A percentile compares a stretch with the other conserved stretches of the same genome.
Evolutionary conservation across 257 asterid genomes (phyloP).

Genomic region (Solanum chiquidenum): DNA sequence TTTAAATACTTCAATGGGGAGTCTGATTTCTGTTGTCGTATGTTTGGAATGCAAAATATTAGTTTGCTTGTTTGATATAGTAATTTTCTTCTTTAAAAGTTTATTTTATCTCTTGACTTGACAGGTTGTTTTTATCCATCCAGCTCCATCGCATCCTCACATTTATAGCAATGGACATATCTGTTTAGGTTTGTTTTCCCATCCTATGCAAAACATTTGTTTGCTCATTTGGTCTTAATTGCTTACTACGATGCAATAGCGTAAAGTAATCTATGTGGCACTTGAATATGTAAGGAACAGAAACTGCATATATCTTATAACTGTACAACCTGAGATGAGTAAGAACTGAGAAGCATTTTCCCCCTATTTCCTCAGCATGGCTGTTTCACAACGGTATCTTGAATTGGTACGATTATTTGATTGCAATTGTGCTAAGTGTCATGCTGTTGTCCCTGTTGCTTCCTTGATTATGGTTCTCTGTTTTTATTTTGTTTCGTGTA

Average conservation of each 20-base stretch:
- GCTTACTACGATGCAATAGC: neutral
- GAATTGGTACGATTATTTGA: neutral
- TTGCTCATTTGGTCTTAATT: neutral
- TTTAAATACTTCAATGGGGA: neutral
- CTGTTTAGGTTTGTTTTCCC: conserved; percentile 58
- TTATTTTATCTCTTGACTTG: neutral
- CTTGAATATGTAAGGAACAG: neutral
- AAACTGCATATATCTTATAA: neutral
- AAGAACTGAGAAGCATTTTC: neutral
- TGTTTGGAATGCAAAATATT: neutral
- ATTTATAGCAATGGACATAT: conserved; percentile 94
- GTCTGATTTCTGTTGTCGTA: neutral
- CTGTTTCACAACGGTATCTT: neutral
- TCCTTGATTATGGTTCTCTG: neutral
- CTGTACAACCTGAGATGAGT: neutral
- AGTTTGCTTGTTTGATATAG: neutral
- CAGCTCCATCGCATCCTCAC: conserved; percentile 89
- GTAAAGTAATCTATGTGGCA: neutral
- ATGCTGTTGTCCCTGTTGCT: neutral
- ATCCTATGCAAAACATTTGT: neutral
- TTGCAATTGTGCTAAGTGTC: neutral
- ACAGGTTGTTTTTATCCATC: conserved; percentile 71
- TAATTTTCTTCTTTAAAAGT: neutral
- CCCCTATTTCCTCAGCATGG: neutral
- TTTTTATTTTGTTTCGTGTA: neutral